Evolutionary conservation across 768 basidiomycete species (phyloP).

Genomic region (Rhizopogon vesiculosus): DNA sequence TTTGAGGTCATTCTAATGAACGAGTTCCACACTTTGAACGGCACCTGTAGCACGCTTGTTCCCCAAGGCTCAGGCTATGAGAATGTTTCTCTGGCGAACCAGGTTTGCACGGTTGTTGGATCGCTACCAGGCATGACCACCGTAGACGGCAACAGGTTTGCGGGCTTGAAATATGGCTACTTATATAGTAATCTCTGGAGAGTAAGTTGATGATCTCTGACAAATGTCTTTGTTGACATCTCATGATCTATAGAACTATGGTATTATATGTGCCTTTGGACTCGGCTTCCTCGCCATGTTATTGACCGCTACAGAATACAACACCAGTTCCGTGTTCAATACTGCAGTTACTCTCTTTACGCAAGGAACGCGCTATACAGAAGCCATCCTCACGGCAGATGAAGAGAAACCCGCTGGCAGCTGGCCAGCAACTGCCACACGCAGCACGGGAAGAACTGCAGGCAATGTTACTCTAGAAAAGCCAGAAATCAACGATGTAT

Average conservation of each 20-base stretch:
- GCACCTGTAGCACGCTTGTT: slow-evolving; percentile 28
- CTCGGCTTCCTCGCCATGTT: slow-evolving; percentile 31
- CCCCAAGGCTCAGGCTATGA: slow-evolving; percentile 31
- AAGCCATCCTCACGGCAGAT: slow-evolving; percentile 2
- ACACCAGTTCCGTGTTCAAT: slow-evolving; percentile 21
- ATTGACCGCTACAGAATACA: slow-evolving; percentile 32
- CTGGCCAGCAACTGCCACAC: neutral
- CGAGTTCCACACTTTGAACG: slow-evolving; percentile 40
- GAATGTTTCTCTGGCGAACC: slow-evolving; percentile 28
- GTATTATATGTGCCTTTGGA: slow-evolving; percentile 42
- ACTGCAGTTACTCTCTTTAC: slow-evolving; percentile 25
- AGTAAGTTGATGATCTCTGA: slow-evolving; percentile 28
- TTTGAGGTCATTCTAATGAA: slow-evolving; percentile 35
- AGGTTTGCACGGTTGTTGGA: slow-evolving; percentile 40
- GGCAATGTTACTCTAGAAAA: slow-evolving; percentile 31
- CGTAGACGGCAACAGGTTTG: slow-evolving; percentile 40
- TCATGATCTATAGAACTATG: slow-evolving; percentile 28
- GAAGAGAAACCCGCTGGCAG: slow-evolving; percentile 10
- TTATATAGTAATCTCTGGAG: slow-evolving; percentile 25
- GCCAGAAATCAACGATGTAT: slow-evolving; percentile 40
- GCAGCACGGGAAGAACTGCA: neutral
- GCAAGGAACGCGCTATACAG: neutral
- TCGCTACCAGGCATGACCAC: slow-evolving; percentile 32
- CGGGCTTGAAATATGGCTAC: slow-evolving; percentile 26
- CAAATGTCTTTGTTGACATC: slow-evolving; percentile 4